Evolutionary conservation across 768 basidiomycete genomes (phyloP).

Genomic region (Pisolithus tinctorius): DNA sequence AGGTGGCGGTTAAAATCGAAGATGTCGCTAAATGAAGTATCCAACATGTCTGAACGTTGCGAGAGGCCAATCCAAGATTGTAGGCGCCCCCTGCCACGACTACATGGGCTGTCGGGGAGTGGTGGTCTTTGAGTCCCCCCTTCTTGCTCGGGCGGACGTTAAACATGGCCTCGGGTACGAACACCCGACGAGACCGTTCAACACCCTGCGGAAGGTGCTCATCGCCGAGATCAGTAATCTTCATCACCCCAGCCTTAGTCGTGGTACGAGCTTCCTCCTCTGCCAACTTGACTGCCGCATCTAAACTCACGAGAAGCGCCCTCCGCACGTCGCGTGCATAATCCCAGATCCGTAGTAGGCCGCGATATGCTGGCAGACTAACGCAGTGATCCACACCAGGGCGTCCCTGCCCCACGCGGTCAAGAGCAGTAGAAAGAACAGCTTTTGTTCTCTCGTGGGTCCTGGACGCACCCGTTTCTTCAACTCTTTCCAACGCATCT

Average conservation of each 20-base stretch:
- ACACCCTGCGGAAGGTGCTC: slow-evolving; percentile 74
- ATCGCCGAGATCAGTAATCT: slow-evolving; percentile 65
- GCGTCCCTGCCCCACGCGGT: slow-evolving; percentile 69
- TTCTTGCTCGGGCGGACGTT: slow-evolving; percentile 42
- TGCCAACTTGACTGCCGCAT: slow-evolving; percentile 68
- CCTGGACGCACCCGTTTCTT: slow-evolving; percentile 62
- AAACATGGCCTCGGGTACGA: slow-evolving; percentile 99
- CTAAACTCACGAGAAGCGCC: slow-evolving; percentile 73
- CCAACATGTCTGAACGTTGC: slow-evolving; percentile 67
- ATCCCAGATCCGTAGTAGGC: slow-evolving; percentile 76
- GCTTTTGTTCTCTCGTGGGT: slow-evolving; percentile 50
- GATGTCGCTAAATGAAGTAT: slow-evolving; percentile 76
- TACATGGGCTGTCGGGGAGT: slow-evolving; percentile 32
- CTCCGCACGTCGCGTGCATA: slow-evolving; percentile 77
- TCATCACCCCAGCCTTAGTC: slow-evolving; percentile 58
- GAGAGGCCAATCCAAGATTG: slow-evolving; percentile 79
- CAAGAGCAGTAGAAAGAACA: slow-evolving; percentile 61
- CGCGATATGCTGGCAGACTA: slow-evolving; percentile 74
- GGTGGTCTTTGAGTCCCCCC: slow-evolving; percentile 33
- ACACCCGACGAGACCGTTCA: slow-evolving; percentile 74
- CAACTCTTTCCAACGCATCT: slow-evolving; percentile 67
- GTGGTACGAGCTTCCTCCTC: slow-evolving; percentile 77
- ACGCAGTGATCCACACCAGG: slow-evolving; percentile 50
- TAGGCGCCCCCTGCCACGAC: slow-evolving; percentile 72
- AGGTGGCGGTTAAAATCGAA: slow-evolving; percentile 84